Evolutionary conservation across 345 rosid genomes (phyloP).

Genomic region (Hibiscus mutabilis): DNA sequence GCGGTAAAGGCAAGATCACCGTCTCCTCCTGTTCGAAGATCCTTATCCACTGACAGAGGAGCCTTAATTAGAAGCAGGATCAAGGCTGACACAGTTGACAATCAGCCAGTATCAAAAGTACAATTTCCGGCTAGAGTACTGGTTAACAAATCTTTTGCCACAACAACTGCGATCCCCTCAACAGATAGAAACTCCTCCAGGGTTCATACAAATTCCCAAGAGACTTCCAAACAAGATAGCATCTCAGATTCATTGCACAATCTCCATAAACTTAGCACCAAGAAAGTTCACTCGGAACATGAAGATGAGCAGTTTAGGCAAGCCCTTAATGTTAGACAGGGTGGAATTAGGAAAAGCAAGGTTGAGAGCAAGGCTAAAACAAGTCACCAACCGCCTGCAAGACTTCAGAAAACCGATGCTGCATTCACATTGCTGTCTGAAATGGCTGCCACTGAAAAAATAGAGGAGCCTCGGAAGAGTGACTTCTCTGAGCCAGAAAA

Average conservation of each 20-base stretch:
- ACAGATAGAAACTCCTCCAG: slow-evolving; percentile 36
- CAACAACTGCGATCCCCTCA: slow-evolving; percentile 35
- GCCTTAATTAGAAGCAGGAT: slow-evolving; percentile 45
- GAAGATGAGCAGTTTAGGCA: slow-evolving; percentile 83
- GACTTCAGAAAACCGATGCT: slow-evolving; percentile 44
- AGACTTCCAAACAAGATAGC: slow-evolving; percentile 36
- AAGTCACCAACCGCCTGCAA: slow-evolving; percentile 54
- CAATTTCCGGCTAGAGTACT: slow-evolving; percentile 82
- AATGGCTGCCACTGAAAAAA: slow-evolving; percentile 37
- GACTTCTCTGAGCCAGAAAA: slow-evolving; percentile 74
- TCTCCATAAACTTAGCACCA: slow-evolving; percentile 45
- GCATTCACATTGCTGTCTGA: slow-evolving; percentile 42
- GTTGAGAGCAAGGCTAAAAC: slow-evolving; percentile 51
- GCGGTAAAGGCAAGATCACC: slow-evolving; percentile 50
- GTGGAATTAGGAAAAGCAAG: slow-evolving; percentile 61
- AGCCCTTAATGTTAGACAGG: slow-evolving; percentile 72
- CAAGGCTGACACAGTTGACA: slow-evolving; percentile 50
- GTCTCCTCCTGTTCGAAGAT: slow-evolving; percentile 70
- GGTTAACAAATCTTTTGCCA: slow-evolving; percentile 48
- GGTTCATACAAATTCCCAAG: slow-evolving; percentile 19
- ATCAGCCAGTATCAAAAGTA: slow-evolving; percentile 43
- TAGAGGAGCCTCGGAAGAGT: slow-evolving; percentile 49
- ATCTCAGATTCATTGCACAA: slow-evolving; percentile 35
- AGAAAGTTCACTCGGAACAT: slow-evolving; percentile 48
- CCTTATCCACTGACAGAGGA: slow-evolving; percentile 82